Evolutionary conservation across 345 rosid species (phyloP), one percentile per base, ranked within the genome.

Genomic region (rapeseed (Brassica napus)): DNA sequence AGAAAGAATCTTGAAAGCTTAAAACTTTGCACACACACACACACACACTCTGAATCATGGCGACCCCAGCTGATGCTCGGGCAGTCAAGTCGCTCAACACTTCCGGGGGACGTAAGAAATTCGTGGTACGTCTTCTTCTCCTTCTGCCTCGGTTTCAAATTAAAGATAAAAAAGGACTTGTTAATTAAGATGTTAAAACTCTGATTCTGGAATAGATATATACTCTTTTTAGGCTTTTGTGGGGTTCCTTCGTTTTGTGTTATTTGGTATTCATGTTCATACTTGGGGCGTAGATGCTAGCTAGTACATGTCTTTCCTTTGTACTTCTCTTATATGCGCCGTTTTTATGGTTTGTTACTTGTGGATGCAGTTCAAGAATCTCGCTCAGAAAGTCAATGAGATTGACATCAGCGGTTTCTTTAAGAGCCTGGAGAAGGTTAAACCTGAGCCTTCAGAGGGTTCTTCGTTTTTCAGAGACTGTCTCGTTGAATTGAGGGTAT

Each of bases 401-500:
- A 89, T 92, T 72, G 94, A 94, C 44, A 84, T 90, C 82, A 83
- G 86, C 85, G 92, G 65, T 7, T 11, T 88, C 62, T 88, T 82
- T 74, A 77, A 87, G 79, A 90, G 89, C 87, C 88, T 92, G 55
- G 86, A 89, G 44, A 85, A 83, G 79, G 72, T 85, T 28, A 94
- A 92, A 84, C 34, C 84, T 3, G 89, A 87, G 86, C 98, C 98
- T 24, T 88, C 96, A 1, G 85, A 86, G 31, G 97, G 98, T 11
- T 91, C 96, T 39, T 78, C 95, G 4, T 91, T 92, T 83, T 84
- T 92, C 75, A 82, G 85, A 69, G 98, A 92, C 44, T 88, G 94
- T 70, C 98, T 94, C 26, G 16, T 87, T 2, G 98, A 94, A 82
- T 94, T 94, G 92, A 92, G 94, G 92, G 98, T 92, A 89, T 39